Evolutionary conservation across 1,284 basidiomycete genomes (phyloP), one percentile per base, ranked within the genome.

Genomic region (Bondarzewia mesenterica): DNA sequence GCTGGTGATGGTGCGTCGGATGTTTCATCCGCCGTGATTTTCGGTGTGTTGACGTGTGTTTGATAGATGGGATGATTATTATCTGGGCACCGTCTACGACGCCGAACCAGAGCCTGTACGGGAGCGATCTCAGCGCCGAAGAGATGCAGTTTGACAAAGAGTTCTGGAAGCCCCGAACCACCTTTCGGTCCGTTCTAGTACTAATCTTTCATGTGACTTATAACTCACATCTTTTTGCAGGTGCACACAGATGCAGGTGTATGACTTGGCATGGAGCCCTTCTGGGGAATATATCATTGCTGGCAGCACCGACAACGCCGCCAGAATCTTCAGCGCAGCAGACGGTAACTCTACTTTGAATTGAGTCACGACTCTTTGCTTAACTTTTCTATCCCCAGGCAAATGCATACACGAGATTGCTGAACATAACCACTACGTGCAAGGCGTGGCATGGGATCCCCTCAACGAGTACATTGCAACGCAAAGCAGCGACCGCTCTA

Each of bases 231-330:
- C 44, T 22, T 43, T 44, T 44, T 27, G 5, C 53, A 88, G 86
- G 45, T 85, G 83, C 58, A 91, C 89, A 1, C 84, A 82, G 12
- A 92, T 93, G 78, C 93, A 98, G 65, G 92, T 99, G 10, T 98
- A 99, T 64, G 95, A 99, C 64, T 73, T 99, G 41, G 91, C 93
- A 0, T 99, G 95, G 95, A 93, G 91, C 54, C 96, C 96, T 0
- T 86, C 89, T 21, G 93, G 94, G 42, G 90, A 95, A 57, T 94
- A 90, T 55, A 78, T 99, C 51, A 80, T 98, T 45, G 87, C 93
- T 12, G 95, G 95, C 7, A 94, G 92, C 58, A 98, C 95, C 4
- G 96, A 99, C 65, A 97, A 98, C 61, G 89, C 87, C 2, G 94
- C 93, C 0, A 74, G 92, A 42, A 83, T 97, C 48, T 93, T 89